Percentiles rank a stretch among this genome's conserved stretches.
Evolutionary conservation across 805 yeast species (phyloP).

Genomic region (Wickerhamomyces tratensis): DNA sequence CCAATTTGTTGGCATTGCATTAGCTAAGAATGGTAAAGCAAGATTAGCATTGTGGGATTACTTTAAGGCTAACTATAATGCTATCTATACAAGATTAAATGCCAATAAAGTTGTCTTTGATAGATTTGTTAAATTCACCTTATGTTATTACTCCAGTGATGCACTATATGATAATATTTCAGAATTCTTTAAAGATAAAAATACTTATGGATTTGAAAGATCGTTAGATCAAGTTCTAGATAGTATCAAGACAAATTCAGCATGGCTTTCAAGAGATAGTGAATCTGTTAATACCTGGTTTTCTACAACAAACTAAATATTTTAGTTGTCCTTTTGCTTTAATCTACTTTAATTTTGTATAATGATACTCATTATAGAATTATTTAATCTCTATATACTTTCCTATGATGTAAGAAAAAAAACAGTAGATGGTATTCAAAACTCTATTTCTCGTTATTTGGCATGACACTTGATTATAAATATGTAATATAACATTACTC

Average conservation of each 20-base stretch:
- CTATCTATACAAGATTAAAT: slow-evolving; percentile 54
- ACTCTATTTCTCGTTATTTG: too few relatives aligned
- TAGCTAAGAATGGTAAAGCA: slow-evolving; percentile 54
- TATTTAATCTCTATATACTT: too few relatives aligned
- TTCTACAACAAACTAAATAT: too few relatives aligned
- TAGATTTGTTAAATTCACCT: slow-evolving; percentile 53
- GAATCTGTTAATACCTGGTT: slow-evolving; percentile 41
- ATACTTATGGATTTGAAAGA: slow-evolving; percentile 54
- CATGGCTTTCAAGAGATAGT: slow-evolving; percentile 51
- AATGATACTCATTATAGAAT: too few relatives aligned
- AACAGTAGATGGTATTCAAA: too few relatives aligned
- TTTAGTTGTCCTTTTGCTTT: too few relatives aligned
- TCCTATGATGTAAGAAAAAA: too few relatives aligned
- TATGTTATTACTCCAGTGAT: slow-evolving; percentile 47
- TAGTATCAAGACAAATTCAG: slow-evolving; percentile 40
- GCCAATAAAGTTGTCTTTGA: slow-evolving; percentile 74
- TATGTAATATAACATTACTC: too few relatives aligned
- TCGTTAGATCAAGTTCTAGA: slow-evolving; percentile 56
- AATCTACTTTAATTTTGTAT: too few relatives aligned
- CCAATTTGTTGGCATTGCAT: slow-evolving; percentile 63
- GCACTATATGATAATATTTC: slow-evolving; percentile 40
- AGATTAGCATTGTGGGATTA: slow-evolving; percentile 61
- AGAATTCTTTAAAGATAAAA: slow-evolving; percentile 37
- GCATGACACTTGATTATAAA: too few relatives aligned
- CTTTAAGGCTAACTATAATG: slow-evolving; percentile 63